Base-by-base conservation (phyloP, 31 red algal genomes). In the Endocladia muricata region DNA sequence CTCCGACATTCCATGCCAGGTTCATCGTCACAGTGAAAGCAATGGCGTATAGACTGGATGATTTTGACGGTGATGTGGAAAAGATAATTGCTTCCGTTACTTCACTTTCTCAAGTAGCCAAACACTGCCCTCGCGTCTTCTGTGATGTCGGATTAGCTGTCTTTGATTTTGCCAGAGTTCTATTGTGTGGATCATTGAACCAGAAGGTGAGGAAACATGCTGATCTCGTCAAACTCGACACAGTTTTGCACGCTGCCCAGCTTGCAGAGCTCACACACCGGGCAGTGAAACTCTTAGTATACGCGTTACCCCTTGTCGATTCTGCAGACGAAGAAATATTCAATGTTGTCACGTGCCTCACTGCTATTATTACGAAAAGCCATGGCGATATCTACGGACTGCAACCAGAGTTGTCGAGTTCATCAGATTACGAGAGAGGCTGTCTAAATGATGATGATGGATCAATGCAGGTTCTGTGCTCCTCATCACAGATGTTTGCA, bases 101-200 rank as follows among this genome's bases (percentile, higher is more conserved):
- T 42, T n/a, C 83, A 26, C 62, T 73, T 49, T 71, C 83, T 4
- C 83, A 87, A 62, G 41, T 87, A 26, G 83, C 83, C 5, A 87
- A 87, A 55, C 55, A 78, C 31, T 48, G 56, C 3, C 42, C 73
- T 37, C 51, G 37, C 17, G 38, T 13, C 31, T 87, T 78, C 64
- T 63, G 73, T 25, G 47, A 61, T 29, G 54, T 66, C 25, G 73
- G 74, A 30, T 51, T 87, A 26, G 74, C 69, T 28, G 77, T 62
- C 39, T 87, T 87, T 77, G 83, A 87, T 77, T 87, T 87, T 36
- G 61, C 83, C 25, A 69, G 83, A 65, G 72, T 66, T 17, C 74
- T 87, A 54, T 34, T 87, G 31, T 76, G 73, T 52, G 83, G 83
- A 13, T 70, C 65, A 17, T 59, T 87, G 32, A 87, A 87, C 43